Conservation (phyloP, 192 early-diverging fungal species). For the Dissophora ornata region DNA sequence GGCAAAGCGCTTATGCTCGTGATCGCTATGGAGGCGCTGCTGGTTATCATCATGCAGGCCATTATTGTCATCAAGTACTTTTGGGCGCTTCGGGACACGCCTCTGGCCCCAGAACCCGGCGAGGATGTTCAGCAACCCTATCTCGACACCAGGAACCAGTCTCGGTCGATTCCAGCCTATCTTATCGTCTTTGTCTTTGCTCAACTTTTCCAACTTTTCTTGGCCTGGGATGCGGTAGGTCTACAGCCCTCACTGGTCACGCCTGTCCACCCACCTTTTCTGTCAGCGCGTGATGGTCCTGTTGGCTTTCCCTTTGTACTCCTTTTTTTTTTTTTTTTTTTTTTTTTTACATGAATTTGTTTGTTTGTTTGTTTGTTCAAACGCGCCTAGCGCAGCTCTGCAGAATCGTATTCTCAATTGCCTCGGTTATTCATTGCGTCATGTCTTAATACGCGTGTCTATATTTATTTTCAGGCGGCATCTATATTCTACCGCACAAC, state of each 20-base stretch:
- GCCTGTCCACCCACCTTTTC: too few species aligned
- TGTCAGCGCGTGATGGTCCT: too few species aligned
- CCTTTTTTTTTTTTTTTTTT: not conserved
- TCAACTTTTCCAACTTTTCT: constrained; percentile 72
- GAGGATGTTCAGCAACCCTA: constrained; percentile 5
- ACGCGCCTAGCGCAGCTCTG: too few species aligned
- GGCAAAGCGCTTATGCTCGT: constrained; percentile 41
- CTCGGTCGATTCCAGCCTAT: constrained; percentile 71
- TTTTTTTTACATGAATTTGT: too few species aligned
- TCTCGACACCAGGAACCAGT: constrained; percentile 28
- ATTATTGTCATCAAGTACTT: constrained; percentile 48
- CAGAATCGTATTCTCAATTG: too few species aligned
- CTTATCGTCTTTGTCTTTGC: constrained; percentile 78
- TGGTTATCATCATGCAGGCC: constrained; percentile 44
- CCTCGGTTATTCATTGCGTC: too few species aligned
- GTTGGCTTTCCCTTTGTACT: too few species aligned
- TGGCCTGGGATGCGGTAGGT: constrained; percentile 79
- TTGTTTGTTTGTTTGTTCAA: too few species aligned
- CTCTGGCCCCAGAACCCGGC: constrained; percentile 1
- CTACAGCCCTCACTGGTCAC: not conserved
- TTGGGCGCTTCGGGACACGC: constrained; percentile 16
- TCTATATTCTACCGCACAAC: too few species aligned
- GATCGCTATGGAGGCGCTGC: constrained; percentile 35
- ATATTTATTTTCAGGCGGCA: too few species aligned
- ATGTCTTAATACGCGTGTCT: too few species aligned